Percentiles rank a stretch among this genome's conserved stretches.
Conservation (phyloP, 495 filamentous ascomycete species). For the Neurospora pannonica region DNA sequence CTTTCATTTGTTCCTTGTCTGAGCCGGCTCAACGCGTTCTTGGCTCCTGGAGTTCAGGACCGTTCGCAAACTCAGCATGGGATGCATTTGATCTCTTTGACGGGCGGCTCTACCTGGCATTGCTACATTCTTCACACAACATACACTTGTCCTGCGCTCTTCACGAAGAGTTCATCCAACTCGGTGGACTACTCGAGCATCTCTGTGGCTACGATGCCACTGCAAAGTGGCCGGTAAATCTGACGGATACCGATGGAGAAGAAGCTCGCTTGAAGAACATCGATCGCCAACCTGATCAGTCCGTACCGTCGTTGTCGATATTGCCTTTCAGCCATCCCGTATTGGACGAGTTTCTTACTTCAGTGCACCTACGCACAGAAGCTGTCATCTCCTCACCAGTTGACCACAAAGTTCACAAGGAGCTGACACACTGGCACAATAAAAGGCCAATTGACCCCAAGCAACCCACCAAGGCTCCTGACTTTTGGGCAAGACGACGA, state of each 20-base stretch:
- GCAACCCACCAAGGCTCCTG: constrained; percentile 10
- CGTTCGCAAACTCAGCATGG: constrained; percentile 14
- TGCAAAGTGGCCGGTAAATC: neutral
- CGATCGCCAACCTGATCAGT: neutral
- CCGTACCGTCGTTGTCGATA: constrained; percentile 17
- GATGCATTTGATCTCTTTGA: constrained; percentile 58
- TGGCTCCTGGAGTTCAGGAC: constrained; percentile 6
- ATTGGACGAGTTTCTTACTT: constrained; percentile 47
- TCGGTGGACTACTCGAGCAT: constrained; percentile 13
- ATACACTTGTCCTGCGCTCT: constrained; percentile 11
- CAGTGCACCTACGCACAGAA: constrained; percentile 38
- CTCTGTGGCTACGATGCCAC: constrained; percentile 17
- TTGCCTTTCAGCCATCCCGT: constrained; percentile 52
- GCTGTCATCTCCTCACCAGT: constrained; percentile 7
- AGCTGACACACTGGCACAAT: constrained; percentile 58
- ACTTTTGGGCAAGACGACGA: constrained; percentile 19
- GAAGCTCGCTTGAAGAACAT: constrained; percentile 2
- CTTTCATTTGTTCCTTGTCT: neutral
- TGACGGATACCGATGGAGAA: neutral
- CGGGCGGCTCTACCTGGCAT: constrained; percentile 43
- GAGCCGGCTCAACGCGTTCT: neutral
- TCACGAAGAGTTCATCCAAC: neutral
- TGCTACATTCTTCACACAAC: constrained; percentile 1
- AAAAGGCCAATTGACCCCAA: constrained; percentile 41
- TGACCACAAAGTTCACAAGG: constrained; percentile 37